Conservation (phyloP, 805 yeast species). For the Yarrowia hollandica region DNA sequence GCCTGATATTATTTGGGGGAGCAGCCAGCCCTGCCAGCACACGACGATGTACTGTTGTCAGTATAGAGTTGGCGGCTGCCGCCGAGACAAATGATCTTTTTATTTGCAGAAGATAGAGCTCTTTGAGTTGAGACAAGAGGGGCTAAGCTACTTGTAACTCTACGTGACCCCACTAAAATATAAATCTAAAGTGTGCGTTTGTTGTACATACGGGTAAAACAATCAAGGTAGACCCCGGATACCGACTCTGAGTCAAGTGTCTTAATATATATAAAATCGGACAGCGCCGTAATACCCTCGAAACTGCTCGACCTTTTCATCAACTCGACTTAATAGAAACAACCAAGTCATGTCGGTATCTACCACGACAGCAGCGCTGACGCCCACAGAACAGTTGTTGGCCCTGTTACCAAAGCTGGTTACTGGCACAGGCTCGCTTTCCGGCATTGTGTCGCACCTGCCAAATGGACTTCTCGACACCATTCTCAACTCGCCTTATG, state of each 20-base stretch:
- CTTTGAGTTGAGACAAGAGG: slow-evolving; percentile 4
- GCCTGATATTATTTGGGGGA: too few species aligned
- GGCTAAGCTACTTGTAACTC: slow-evolving; percentile 9
- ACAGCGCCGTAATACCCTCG: too few species aligned
- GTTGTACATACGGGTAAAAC: slow-evolving; percentile 3
- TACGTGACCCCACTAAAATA: slow-evolving; percentile 13
- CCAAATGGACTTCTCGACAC: background rate
- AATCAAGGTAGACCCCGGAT: background rate
- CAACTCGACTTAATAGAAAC: too few species aligned
- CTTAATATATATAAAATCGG: too few species aligned
- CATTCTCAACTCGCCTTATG: slow-evolving; percentile 17
- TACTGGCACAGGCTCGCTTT: background rate
- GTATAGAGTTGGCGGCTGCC: slow-evolving; percentile 8
- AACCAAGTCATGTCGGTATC: too few species aligned
- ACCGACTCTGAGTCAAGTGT: slow-evolving; percentile 11
- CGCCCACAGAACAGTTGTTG: slow-evolving; percentile 2
- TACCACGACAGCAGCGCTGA: background rate
- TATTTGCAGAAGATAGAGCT: too few species aligned
- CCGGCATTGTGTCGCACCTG: background rate
- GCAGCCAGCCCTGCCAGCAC: too few species aligned
- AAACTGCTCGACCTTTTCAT: too few species aligned
- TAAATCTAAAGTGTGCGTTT: background rate
- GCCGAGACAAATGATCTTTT: too few species aligned
- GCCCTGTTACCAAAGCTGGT: background rate
- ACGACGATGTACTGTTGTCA: background rate